phyloP scores from a whole-genome alignment of 2,329 filamentous ascomycete species.

The Fusarium verticillioides region DNA sequence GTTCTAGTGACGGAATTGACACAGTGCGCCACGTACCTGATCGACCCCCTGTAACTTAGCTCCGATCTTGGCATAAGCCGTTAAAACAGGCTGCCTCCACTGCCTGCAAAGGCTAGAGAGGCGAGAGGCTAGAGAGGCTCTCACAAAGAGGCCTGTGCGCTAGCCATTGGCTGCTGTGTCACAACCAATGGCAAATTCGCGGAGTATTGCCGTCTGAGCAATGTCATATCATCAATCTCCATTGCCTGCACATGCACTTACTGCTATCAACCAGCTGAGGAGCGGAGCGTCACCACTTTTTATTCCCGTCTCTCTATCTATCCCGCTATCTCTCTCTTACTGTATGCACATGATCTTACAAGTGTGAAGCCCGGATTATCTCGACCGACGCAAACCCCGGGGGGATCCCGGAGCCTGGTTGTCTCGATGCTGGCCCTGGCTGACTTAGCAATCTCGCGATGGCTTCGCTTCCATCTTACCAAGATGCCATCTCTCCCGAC shows the following conservation, averaged over 20 bases:
- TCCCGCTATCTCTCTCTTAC: neutral
- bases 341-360: neutral
- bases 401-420: neutral
- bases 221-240: neutral
- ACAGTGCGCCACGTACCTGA: neutral
- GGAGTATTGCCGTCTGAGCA: neutral
- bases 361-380: neutral
- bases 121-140: neutral
- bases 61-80: neutral
- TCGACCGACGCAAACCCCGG: neutral
- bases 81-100: neutral
- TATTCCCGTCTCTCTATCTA: neutral
- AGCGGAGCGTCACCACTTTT: conserved; percentile 7
- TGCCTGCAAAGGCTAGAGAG: neutral
- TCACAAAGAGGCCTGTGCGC: conserved; percentile 19
- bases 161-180: neutral
- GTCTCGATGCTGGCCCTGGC: neutral
- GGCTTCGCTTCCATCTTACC: conserved; percentile 62
- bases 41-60: neutral
- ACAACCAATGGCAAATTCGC: neutral
- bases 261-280: conserved; percentile 13
- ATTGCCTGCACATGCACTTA: neutral
- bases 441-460: conserved; percentile 32
- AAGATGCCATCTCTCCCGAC: conserved; percentile 59
- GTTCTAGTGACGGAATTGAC: neutral